Base-by-base conservation (phyloP, 106 monocot genomes). In the Acorus gramineus region DNA sequence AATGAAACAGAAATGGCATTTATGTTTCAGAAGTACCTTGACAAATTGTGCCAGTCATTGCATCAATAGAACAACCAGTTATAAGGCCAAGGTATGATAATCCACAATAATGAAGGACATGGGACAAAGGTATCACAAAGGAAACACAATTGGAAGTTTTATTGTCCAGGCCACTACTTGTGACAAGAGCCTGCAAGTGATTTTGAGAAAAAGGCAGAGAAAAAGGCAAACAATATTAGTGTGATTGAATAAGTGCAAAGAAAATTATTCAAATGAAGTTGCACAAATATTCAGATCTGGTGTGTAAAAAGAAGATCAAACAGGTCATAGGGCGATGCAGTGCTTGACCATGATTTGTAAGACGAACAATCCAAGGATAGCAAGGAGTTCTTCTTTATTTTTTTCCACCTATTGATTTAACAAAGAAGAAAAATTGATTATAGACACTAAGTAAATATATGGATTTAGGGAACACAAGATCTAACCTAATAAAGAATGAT, bases 301-400 rank as follows among this genome's bases (percentile, higher is more conserved):
- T 28, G 28, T 0, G 28, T 28, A 28, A 28, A 28, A 65, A 52
- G 28, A 10, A 52, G 42, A 51, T 48, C 6, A 7, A 28, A 7
- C 42, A 67, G 58, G 12, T 10, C 2, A 60, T 42, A 4, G 45
- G 43, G 52, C 4, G 14, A 46, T 46, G 53, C 4, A 50, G 14
- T 49, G 65, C 77, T 82, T 47, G 67, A 98, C 98, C 75, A 92
- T 81, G 70, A 69, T 88, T 52, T 85, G 81, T 51, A 98, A 74
- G 6, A 74, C 60, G 63, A 88, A 98, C 60, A 98, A 79, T 64
- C 88, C 81, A 72, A 98, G 92, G 60, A 98, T 75, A 59, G 79
- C 80, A 78, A 73, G 60, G 43, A 98, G 77, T 57, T 87, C 77
- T 50, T 83, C 73, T 62, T 85, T 85, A 47, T 53, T 77, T 63